Conservation (phyloP, 371 early-diverging fungal species). For the Mucor plumbeus region DNA sequence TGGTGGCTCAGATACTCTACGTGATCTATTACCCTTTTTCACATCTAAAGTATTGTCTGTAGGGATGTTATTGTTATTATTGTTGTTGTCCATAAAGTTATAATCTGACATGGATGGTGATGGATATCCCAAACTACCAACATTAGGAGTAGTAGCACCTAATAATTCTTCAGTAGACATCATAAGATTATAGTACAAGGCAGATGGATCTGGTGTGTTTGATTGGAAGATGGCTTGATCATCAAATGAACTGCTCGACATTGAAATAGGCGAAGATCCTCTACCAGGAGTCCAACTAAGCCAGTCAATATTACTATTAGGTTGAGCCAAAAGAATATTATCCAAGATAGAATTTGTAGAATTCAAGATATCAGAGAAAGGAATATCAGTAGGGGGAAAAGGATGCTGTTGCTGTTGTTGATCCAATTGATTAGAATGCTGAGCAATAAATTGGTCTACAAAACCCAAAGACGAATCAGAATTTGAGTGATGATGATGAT, state of each 20-base stretch:
- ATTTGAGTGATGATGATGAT: not conserved
- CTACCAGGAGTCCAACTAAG: constrained; percentile 29
- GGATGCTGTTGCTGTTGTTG: constrained; percentile 4
- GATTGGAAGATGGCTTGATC: constrained; percentile 11
- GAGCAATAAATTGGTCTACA: constrained; percentile 27
- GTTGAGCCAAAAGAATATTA: constrained; percentile 12
- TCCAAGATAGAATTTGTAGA: constrained; percentile 7
- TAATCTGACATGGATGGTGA: constrained; percentile 9
- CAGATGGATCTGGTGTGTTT: constrained; percentile 9
- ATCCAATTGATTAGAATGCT: constrained; percentile 9
- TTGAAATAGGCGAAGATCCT: constrained; percentile 18
- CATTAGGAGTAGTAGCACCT: not conserved
- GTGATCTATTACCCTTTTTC: constrained; percentile 17
- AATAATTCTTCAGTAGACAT: constrained; percentile 9
- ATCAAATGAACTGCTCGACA: constrained; percentile 9
- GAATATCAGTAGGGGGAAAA: not conserved
- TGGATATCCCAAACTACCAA: not conserved
- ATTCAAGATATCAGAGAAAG: constrained; percentile 12
- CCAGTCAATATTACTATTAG: constrained; percentile 17
- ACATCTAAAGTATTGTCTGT: constrained; percentile 5
- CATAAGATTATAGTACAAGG: not conserved
- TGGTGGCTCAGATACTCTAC: constrained; percentile 34
- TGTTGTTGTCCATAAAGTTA: not conserved
- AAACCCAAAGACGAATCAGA: constrained; percentile 13
- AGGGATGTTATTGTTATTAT: too few relatives aligned